Evolutionary conservation across 1,139 yeast genomes (phyloP).

Genomic region (Starmera stellimalicola): DNA sequence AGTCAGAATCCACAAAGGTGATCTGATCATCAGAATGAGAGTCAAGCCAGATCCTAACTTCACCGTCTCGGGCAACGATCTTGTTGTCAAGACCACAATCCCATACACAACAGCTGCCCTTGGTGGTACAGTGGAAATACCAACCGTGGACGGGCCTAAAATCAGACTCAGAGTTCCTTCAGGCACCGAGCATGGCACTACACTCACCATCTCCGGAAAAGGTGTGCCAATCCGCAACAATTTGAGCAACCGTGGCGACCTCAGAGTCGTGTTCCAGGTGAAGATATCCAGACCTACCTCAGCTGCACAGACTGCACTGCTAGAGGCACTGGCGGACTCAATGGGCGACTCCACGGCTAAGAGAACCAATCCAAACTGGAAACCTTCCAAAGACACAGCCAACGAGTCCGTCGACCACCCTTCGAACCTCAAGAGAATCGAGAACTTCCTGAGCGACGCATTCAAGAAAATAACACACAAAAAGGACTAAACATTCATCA

Average conservation of each 20-base stretch:
- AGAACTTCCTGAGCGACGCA: slow-evolving; percentile 52
- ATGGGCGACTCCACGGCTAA: slow-evolving; percentile 73
- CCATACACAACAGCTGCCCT: slow-evolving; percentile 95
- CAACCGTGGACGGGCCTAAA: slow-evolving; percentile 72
- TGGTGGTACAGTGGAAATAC: slow-evolving; percentile 84
- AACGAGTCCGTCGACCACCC: slow-evolving; percentile 41
- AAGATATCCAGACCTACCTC: slow-evolving; percentile 66
- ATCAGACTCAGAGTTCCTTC: slow-evolving; percentile 76
- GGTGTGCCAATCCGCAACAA: slow-evolving; percentile 73
- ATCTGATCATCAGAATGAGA: slow-evolving; percentile 69
- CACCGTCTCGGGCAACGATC: slow-evolving; percentile 53
- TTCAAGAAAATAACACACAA: slow-evolving; percentile 40
- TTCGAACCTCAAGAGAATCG: slow-evolving; percentile 49
- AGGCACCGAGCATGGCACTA: slow-evolving; percentile 76
- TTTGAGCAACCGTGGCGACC: slow-evolving; percentile 61
- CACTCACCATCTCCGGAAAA: slow-evolving; percentile 70
- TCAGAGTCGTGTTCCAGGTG: slow-evolving; percentile 68
- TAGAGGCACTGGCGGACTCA: slow-evolving; percentile 93
- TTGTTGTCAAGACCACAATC: slow-evolving; percentile 55
- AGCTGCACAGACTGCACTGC: slow-evolving; percentile 82
- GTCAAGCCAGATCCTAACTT: slow-evolving; percentile 70
- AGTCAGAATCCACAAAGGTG: slow-evolving; percentile 71
- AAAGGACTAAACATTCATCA: not conserved
- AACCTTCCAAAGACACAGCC: slow-evolving; percentile 12
- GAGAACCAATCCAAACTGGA: slow-evolving; percentile 52